Evolutionary conservation across 345 rosid genomes (phyloP).

Genomic region (Excoecaria cochinchinensis): DNA sequence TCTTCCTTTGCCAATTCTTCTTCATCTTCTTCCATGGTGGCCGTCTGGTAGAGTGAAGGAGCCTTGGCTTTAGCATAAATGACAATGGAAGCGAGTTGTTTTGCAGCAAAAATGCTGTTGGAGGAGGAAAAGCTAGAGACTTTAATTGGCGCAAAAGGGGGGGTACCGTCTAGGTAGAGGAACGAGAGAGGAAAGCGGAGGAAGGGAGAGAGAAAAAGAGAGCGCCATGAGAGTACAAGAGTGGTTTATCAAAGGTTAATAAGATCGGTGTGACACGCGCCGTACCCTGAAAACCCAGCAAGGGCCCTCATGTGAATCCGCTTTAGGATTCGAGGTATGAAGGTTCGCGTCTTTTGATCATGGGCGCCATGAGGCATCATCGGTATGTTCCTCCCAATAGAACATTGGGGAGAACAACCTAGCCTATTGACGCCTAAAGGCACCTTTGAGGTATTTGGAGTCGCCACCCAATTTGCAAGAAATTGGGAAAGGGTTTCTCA

Average conservation of each 20-base stretch:
- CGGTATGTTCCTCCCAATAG: too few relatives aligned
- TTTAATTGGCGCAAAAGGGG: constrained; percentile 20
- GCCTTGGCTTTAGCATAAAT: constrained; percentile 38
- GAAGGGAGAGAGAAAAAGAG: constrained; percentile 38
- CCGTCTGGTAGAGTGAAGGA: constrained; percentile 24
- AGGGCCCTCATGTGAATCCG: too few relatives aligned
- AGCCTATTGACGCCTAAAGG: too few relatives aligned
- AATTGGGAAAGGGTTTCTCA: too few relatives aligned
- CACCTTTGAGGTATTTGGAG: too few relatives aligned
- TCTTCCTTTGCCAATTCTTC: constrained; percentile 25
- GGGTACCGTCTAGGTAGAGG: constrained; percentile 21
- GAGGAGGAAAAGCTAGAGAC: constrained; percentile 15
- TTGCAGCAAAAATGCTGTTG: constrained; percentile 13
- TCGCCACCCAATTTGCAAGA: too few relatives aligned
- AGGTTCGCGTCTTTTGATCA: too few relatives aligned
- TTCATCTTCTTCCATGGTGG: constrained; percentile 26
- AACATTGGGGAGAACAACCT: too few relatives aligned
- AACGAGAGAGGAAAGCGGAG: constrained; percentile 25
- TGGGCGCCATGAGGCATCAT: too few relatives aligned
- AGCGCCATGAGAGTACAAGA: constrained; percentile 33
- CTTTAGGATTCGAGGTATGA: too few relatives aligned
- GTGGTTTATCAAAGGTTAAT: constrained; percentile 42
- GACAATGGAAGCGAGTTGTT: constrained; percentile 15
- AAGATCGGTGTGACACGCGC: too few relatives aligned
- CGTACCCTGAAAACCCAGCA: too few relatives aligned